Evolutionary conservation across 2,329 filamentous ascomycete species (phyloP).

Genomic region (Calonectria montana): DNA sequence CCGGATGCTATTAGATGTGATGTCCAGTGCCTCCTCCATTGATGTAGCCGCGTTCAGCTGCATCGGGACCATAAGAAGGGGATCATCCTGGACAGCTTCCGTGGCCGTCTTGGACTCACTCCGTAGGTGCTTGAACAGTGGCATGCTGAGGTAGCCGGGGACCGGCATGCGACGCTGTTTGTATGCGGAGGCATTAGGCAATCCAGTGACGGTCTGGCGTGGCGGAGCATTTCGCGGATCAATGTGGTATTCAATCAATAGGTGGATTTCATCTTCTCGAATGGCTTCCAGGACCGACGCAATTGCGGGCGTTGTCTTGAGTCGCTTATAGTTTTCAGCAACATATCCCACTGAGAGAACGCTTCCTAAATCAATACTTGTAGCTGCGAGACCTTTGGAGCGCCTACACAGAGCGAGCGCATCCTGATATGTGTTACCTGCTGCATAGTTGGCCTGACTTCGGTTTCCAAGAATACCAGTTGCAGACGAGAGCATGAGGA

Average conservation of each 20-base stretch:
- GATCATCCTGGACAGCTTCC: neutral
- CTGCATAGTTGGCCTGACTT: slow-evolving; percentile 7
- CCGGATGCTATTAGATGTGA: neutral
- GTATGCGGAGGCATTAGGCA: neutral
- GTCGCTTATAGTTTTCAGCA: neutral
- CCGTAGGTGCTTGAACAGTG: slow-evolving; percentile 10
- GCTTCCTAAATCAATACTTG: neutral
- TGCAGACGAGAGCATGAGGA: neutral
- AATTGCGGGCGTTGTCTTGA: neutral
- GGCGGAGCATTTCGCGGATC: neutral
- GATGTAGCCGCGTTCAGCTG: neutral
- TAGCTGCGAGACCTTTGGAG: neutral
- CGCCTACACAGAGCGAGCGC: neutral
- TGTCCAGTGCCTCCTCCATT: neutral
- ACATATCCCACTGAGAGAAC: neutral
- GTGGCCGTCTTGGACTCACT: neutral
- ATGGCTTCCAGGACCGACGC: neutral
- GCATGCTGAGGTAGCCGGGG: slow-evolving; percentile 10
- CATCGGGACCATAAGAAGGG: neutral
- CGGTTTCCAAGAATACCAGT: slow-evolving; percentile 5
- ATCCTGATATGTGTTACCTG: neutral
- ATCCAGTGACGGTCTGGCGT: slow-evolving; percentile 7
- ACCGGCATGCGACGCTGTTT: slow-evolving; percentile 12
- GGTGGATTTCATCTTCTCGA: neutral
- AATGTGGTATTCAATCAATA: slow-evolving; percentile 1